Conservation (phyloP, 2,329 filamentous ascomycete genomes). For the Hirsutella minnesotensis region DNA sequence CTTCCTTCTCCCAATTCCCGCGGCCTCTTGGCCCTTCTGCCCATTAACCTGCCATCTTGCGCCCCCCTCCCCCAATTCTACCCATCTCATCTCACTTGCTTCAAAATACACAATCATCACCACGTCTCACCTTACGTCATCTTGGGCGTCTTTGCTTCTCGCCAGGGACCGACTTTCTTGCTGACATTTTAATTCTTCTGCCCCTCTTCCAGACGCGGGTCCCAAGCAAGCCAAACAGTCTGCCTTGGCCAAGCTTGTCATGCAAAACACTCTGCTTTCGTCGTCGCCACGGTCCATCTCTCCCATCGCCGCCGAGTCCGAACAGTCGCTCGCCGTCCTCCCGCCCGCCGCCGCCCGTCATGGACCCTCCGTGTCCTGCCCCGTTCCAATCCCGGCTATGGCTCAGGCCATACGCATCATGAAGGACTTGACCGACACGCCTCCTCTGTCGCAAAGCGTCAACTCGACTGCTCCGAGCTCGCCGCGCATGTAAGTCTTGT, state of each 20-base stretch:
- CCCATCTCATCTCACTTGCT: background rate
- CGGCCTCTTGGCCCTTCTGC: too few relatives aligned
- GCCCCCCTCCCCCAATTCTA: too few relatives aligned
- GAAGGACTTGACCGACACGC: slow-evolving; percentile 37
- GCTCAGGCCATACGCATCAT: slow-evolving; percentile 29
- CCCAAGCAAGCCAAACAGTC: slow-evolving; percentile 28
- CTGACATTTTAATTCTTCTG: slow-evolving; percentile 6
- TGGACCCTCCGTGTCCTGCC: background rate
- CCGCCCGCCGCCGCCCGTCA: slow-evolving; percentile 18
- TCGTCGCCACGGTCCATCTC: slow-evolving; percentile 15
- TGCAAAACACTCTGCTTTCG: slow-evolving; percentile 28
- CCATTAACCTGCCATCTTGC: too few relatives aligned
- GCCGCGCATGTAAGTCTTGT: slow-evolving; percentile 43
- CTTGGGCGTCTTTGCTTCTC: background rate
- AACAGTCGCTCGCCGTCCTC: slow-evolving; percentile 20
- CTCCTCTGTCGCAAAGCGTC: slow-evolving; percentile 43
- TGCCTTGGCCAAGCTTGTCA: slow-evolving; percentile 31
- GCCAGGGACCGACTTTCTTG: slow-evolving; percentile 1
- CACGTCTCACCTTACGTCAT: background rate
- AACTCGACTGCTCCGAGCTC: slow-evolving; percentile 47
- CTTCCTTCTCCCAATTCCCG: too few relatives aligned
- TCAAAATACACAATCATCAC: background rate
- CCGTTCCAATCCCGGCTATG: slow-evolving; percentile 18
- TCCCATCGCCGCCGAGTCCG: slow-evolving; percentile 16
- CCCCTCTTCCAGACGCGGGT: slow-evolving; percentile 15